Conservation (phyloP, 352 stramenopile species). For the Phytopythium cucurbitacearum region DNA sequence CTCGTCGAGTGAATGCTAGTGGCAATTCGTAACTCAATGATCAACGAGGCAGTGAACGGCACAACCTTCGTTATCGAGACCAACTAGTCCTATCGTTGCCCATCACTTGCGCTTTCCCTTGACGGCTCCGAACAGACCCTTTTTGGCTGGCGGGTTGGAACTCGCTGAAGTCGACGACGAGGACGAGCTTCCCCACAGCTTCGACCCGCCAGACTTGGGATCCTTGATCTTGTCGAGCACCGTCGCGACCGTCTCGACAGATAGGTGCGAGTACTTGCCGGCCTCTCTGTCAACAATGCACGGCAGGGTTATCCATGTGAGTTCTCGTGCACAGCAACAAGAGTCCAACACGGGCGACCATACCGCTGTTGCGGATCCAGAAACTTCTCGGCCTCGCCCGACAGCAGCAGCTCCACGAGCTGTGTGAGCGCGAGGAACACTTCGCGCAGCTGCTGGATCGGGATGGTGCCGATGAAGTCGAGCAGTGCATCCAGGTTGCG, state of each 20-base stretch:
- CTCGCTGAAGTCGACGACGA: slow-evolving; percentile 11
- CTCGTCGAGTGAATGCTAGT: too few species aligned
- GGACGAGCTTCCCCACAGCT: slow-evolving; percentile 39
- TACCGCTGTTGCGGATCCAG: slow-evolving; percentile 62
- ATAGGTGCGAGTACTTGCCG: slow-evolving; percentile 66
- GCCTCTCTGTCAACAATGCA: slow-evolving; percentile 25
- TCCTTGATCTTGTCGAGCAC: slow-evolving; percentile 78
- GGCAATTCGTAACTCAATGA: too few species aligned
- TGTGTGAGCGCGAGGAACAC: slow-evolving; percentile 64
- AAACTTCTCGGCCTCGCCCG: slow-evolving; percentile 49
- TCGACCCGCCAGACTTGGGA: slow-evolving; percentile 34
- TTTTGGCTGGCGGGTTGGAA: slow-evolving; percentile 2
- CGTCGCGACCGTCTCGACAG: slow-evolving; percentile 52
- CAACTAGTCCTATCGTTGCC: too few species aligned
- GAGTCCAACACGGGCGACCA: neutral
- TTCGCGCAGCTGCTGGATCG: slow-evolving; percentile 55
- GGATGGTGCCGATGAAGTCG: slow-evolving; percentile 54
- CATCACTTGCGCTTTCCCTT: slow-evolving; percentile 5
- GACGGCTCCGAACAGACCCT: slow-evolving; percentile 4
- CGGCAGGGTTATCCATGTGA: neutral
- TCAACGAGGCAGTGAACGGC: too few species aligned
- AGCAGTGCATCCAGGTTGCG: slow-evolving; percentile 68
- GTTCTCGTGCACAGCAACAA: neutral
- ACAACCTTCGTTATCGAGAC: too few species aligned
- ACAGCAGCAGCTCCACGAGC: slow-evolving; percentile 66